Evolutionary conservation across 352 stramenopile species (phyloP).

Genomic region (Phytophthora cajani): DNA sequence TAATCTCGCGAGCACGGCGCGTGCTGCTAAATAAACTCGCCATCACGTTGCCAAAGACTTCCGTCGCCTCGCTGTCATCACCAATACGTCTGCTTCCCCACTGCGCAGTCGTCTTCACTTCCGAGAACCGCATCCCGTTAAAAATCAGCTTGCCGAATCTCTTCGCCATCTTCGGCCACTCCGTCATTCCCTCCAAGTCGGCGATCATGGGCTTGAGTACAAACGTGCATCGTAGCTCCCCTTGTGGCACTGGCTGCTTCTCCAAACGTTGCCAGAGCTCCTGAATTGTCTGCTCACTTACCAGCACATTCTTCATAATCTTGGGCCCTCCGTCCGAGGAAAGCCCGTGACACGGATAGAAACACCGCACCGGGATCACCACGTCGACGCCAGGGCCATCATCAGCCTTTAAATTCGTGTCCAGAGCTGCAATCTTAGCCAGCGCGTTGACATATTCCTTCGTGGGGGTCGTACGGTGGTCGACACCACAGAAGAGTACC

Average conservation of each 20-base stretch:
- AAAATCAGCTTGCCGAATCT: neutral
- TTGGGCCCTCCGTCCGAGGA: neutral
- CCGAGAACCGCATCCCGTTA: neutral
- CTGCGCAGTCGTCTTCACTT: neutral
- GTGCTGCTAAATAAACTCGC: neutral
- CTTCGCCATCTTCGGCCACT: slow-evolving; percentile 3
- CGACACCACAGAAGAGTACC: neutral
- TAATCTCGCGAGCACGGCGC: neutral
- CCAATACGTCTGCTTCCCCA: neutral
- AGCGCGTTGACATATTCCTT: neutral
- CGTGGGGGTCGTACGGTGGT: neutral
- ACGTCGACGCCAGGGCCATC: slow-evolving; percentile 3
- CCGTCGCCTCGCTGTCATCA: neutral
- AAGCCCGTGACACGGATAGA: neutral
- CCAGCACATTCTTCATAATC: neutral
- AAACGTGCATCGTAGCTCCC: slow-evolving; percentile 4
- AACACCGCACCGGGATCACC: slow-evolving; percentile 4
- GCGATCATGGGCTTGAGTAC: slow-evolving; percentile 2
- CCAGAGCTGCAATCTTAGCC: slow-evolving; percentile 6
- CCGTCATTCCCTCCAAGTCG: neutral
- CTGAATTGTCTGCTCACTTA: neutral
- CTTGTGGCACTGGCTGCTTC: neutral
- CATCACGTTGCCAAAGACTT: neutral
- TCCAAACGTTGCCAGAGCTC: neutral
- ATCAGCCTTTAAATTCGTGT: neutral